Base-by-base conservation (phyloP, 2,329 filamentous ascomycete species). In the Talaromyces sp. region DNA sequence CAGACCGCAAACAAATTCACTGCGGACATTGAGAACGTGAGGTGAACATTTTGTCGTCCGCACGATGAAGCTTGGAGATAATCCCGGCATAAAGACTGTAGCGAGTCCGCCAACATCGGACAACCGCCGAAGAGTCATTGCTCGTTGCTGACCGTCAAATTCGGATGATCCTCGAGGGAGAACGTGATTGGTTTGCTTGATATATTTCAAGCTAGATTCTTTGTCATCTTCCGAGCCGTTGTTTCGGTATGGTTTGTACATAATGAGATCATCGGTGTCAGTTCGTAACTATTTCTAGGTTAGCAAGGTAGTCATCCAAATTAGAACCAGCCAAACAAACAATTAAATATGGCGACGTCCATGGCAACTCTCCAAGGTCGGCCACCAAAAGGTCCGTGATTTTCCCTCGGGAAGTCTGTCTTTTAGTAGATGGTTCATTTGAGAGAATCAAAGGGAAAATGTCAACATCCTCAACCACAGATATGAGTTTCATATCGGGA, bases 341-440 rank as follows among this genome's bases (percentile, higher is more conserved):
- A 67, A 98, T 88, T 23, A 99, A 80, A 73, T 96, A 91, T 6
- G 94, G 92, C 2, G 84, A 86, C 64, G 85, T 87, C 27, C 83
- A 82, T 9, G 86, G 86, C 4, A 82, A 77, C 69, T 96, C 91
- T 30, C 95, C 95, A 12, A 99, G 83, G 66, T 98, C 89, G 36
- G 92, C 89, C 5, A 97, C 85, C 7, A 96, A 72, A 4, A 96
- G 84, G 73, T 99, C 94, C 0, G 87, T 85, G 7, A 99, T 75
- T 0, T 80, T 83, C 68, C 95, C 92, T 68, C 88, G 89, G 7
- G 85, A 84, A 27, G 87, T 87, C 54, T 88, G 87, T 69, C 91
- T 86, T 67, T 90, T 86, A 3, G 86, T 84, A 0, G 85, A 80
- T 68, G 88, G 89, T 40, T 94, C 90, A 5, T 85, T 78, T 1